These are phyloP conservation scores for Aureobasidium sp. DNA, from an alignment of 2,329 filamentous ascomycete species.

Conservation along the genomic window DNA sequence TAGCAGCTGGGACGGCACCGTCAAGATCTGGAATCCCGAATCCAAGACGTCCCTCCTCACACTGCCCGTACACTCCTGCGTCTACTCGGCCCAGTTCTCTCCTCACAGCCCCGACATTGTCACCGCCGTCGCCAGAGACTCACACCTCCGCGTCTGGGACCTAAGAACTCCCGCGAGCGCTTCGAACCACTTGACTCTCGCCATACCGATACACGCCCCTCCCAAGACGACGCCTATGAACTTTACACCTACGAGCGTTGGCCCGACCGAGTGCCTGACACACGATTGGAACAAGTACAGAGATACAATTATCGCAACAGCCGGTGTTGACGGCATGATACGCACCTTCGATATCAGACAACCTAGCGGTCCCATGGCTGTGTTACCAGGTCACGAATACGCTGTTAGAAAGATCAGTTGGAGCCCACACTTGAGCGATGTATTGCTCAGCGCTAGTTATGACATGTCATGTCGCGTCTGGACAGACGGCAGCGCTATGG, in stretches of 20 bases:
- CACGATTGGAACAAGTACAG: slow-evolving; percentile 99
- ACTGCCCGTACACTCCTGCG: slow-evolving; percentile 84
- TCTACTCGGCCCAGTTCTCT: slow-evolving; percentile 85
- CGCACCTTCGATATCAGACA: slow-evolving; percentile 85
- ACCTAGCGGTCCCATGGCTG: slow-evolving; percentile 62
- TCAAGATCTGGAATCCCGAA: slow-evolving; percentile 91
- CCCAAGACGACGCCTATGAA: slow-evolving; percentile 44
- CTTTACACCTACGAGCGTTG: slow-evolving; percentile 32
- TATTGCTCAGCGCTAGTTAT: slow-evolving; percentile 83
- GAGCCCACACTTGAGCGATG: slow-evolving; percentile 87
- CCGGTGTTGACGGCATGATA: slow-evolving; percentile 78
- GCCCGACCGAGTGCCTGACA: slow-evolving; percentile 78
- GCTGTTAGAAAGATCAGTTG: slow-evolving; percentile 79
- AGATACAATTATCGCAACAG: slow-evolving; percentile 74
- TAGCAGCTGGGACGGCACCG: slow-evolving; percentile 90
- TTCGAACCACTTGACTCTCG: slow-evolving; percentile 75
- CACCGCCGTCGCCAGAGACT: slow-evolving; percentile 82
- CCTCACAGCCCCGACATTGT: slow-evolving; percentile 80
- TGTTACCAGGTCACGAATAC: slow-evolving; percentile 82
- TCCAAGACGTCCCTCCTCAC: slow-evolving; percentile 63
- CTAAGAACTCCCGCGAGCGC: slow-evolving; percentile 77
- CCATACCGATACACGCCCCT: slow-evolving; percentile 73
- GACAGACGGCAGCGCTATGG: slow-evolving; percentile 64
- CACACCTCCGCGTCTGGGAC: slow-evolving; percentile 83
- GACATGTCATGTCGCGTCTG: slow-evolving; percentile 96